Conservation (phyloP, 2,329 filamentous ascomycete species). For the Stemphylium beticola region DNA sequence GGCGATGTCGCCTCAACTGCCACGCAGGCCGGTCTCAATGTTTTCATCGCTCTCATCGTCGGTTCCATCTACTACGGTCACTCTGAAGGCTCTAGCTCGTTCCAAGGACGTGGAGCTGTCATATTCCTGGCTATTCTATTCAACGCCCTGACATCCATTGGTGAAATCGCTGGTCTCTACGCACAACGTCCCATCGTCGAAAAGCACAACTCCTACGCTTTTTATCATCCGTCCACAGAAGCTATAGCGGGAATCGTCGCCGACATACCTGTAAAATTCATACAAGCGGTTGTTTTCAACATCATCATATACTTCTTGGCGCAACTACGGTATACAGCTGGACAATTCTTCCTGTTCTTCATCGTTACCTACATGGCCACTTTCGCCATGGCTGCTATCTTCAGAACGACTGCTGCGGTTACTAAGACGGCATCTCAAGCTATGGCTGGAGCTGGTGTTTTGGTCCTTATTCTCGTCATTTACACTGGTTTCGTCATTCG, state of each 20-base stretch:
- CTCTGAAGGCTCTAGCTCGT: constrained; percentile 57
- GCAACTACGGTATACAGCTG: constrained; percentile 72
- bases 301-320: constrained; percentile 84
- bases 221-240: constrained; percentile 88
- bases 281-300: constrained; percentile 76
- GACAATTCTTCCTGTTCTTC: constrained; percentile 83
- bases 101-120: constrained; percentile 62
- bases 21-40: constrained; percentile 53
- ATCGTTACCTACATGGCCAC: constrained; percentile 61
- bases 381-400: constrained; percentile 79
- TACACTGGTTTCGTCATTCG: constrained; percentile 73
- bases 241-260: constrained; percentile 81
- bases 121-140: constrained; percentile 67
- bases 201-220: constrained; percentile 82
- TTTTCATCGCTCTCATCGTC: constrained; percentile 66
- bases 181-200: constrained; percentile 89
- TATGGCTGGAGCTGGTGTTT: constrained; percentile 59
- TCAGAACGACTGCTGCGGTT: constrained; percentile 76
- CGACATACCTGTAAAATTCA: constrained; percentile 81
- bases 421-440: constrained; percentile 70
- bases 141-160: constrained; percentile 64
- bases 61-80: constrained; percentile 66
- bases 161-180: constrained; percentile 65
- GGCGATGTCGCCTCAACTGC: constrained; percentile 42
- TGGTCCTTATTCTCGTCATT: constrained; percentile 69